Conservation (phyloP, 2,329 filamentous ascomycete species). For the Tolypocladium paradoxum region DNA sequence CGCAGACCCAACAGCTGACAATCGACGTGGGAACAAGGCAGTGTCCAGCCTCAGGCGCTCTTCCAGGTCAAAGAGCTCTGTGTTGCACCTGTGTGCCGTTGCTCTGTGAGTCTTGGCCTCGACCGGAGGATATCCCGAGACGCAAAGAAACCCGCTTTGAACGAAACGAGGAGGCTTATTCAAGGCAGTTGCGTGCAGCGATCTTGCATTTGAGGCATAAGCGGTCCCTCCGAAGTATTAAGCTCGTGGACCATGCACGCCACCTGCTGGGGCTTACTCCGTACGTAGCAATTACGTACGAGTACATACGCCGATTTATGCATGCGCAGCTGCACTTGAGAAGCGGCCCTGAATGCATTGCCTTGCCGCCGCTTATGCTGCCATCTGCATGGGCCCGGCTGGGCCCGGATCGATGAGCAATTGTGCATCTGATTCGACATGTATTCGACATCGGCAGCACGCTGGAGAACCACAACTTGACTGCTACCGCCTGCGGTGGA, state of each 20-base stretch:
- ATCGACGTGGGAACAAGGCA: neutral
- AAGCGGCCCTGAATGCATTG: neutral
- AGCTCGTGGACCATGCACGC: slow-evolving; percentile 2
- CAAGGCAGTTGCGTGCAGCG: neutral
- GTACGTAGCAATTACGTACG: too few relatives aligned
- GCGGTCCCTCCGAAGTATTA: neutral
- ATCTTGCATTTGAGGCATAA: neutral
- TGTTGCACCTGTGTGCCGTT: neutral
- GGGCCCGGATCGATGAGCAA: neutral
- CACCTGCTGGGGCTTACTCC: neutral
- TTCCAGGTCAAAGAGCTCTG: neutral
- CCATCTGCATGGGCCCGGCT: slow-evolving; percentile 1
- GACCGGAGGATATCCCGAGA: neutral
- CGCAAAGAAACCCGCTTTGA: neutral
- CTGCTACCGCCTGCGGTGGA: neutral
- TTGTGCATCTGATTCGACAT: neutral
- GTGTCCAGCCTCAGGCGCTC: too few relatives aligned
- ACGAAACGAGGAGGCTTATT: neutral
- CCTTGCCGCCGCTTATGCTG: slow-evolving; percentile 1
- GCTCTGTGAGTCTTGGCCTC: neutral
- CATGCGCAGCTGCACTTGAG: neutral
- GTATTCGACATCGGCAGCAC: neutral
- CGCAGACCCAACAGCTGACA: neutral
- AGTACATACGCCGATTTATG: too few relatives aligned
- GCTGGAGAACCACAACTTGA: neutral